Evolutionary conservation across 208 protist species (phyloP).

Genomic region (Wallacemonas sp.): DNA sequence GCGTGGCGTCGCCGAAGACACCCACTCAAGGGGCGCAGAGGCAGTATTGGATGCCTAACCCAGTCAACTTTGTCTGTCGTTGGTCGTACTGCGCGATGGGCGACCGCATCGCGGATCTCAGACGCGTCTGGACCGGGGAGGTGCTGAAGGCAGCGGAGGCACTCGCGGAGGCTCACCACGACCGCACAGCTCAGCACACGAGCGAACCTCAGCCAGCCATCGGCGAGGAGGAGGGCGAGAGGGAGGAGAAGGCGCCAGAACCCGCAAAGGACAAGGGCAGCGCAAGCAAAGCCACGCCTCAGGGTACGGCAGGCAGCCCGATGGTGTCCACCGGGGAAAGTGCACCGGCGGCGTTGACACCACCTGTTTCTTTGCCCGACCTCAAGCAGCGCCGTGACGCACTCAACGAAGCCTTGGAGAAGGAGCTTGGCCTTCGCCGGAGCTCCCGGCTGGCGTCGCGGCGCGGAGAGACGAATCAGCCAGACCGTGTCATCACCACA

Average conservation of each 20-base stretch:
- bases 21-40: neutral
- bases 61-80: conserved; percentile 54
- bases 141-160: conserved; percentile 26
- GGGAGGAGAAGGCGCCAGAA: no score
- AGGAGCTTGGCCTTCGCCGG: conserved; percentile 47
- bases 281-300: no score
- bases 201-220: neutral
- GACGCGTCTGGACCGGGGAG: conserved; percentile 39
- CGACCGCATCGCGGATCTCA: conserved; percentile 54
- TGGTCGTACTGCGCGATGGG: conserved; percentile 52
- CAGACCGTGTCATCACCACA: neutral
- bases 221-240: neutral
- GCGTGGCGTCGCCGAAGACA: neutral
- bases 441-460: conserved; percentile 26
- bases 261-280: no score
- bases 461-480: neutral
- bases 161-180: neutral
- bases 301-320: no score
- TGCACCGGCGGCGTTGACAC: no score
- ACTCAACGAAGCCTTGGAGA: conserved; percentile 54
- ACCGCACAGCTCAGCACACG: neutral
- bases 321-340: no score
- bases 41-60: conserved; percentile 68
- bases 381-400: conserved; percentile 10
- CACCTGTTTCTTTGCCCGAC: neutral